Percentiles rank a stretch among this genome's conserved stretches.
Evolutionary conservation across 768 basidiomycete genomes (phyloP).

Genomic region (Udeniomyces megalosporus): DNA sequence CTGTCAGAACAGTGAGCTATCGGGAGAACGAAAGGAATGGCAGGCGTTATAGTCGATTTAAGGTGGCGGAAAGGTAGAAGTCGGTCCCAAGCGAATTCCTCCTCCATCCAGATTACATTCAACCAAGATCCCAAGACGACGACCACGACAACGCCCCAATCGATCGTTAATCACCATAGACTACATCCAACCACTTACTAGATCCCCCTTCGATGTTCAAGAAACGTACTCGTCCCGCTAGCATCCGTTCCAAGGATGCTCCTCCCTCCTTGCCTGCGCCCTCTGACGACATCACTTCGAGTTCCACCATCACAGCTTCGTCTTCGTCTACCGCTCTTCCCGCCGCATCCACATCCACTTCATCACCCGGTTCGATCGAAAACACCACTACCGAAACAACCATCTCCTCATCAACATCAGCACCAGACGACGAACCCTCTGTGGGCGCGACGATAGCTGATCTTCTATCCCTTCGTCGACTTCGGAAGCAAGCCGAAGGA

Average conservation of each 20-base stretch:
- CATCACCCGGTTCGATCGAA: background rate
- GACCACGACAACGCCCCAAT: background rate
- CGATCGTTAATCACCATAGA: too few species aligned
- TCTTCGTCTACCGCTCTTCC: background rate
- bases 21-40: too few species aligned
- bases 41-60: too few species aligned
- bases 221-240: slow-evolving; percentile 29
- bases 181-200: too few species aligned
- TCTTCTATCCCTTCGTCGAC: slow-evolving; percentile 8
- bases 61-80: too few species aligned
- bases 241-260: slow-evolving; percentile 23
- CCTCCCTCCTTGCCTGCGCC: slow-evolving; percentile 1
- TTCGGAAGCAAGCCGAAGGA: slow-evolving; percentile 36
- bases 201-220: slow-evolving; percentile 27
- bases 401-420: slow-evolving; percentile 18
- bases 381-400: background rate
- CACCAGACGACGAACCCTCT: slow-evolving; percentile 17
- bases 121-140: too few species aligned
- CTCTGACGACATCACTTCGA: background rate
- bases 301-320: slow-evolving; percentile 1
- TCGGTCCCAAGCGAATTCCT: too few species aligned
- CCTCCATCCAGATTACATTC: too few species aligned
- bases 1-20: too few species aligned
- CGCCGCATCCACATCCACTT: background rate
- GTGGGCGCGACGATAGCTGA: slow-evolving; percentile 8